Evolutionary conservation across 257 asterid species (phyloP).

Genomic region (Craterostigma plantagineum): DNA sequence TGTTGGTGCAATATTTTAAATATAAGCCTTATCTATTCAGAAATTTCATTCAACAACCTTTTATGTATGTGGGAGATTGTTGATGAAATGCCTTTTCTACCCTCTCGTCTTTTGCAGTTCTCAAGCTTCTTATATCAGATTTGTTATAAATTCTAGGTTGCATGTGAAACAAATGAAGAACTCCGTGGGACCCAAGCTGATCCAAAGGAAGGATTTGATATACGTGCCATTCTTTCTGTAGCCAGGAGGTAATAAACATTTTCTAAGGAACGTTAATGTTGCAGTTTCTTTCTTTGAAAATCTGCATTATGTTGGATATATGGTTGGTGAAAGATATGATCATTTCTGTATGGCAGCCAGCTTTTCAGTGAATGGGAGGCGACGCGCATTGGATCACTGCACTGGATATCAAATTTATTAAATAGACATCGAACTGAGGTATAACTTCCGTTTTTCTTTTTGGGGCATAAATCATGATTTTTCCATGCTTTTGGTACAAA

Average conservation of each 20-base stretch:
- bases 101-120: background rate
- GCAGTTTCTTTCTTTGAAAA: background rate
- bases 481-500: too few relatives aligned
- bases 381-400: conserved; percentile 90
- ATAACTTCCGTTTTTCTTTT: background rate
- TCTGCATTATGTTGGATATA: conserved; percentile 3
- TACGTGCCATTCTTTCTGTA: conserved; percentile 71
- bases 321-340: background rate
- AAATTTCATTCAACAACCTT: too few relatives aligned
- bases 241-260: conserved; percentile 53
- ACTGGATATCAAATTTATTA: conserved; percentile 75
- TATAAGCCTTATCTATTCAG: too few relatives aligned
- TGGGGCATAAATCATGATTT: too few relatives aligned
- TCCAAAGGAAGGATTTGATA: conserved; percentile 81
- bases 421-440: conserved; percentile 69
- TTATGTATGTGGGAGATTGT: too few relatives aligned
- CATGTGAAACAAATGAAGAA: conserved; percentile 94
- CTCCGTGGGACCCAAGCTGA: conserved; percentile 76
- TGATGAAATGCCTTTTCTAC: background rate
- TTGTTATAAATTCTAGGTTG: conserved; percentile 40
- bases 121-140: background rate
- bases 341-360: conserved; percentile 32
- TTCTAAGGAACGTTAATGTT: background rate
- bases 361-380: conserved; percentile 94
- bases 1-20: too few relatives aligned